Percentiles rank a stretch among this genome's conserved stretches.
Evolutionary conservation across 306 rosid species (phyloP).

Genomic region (Urtica urens): DNA sequence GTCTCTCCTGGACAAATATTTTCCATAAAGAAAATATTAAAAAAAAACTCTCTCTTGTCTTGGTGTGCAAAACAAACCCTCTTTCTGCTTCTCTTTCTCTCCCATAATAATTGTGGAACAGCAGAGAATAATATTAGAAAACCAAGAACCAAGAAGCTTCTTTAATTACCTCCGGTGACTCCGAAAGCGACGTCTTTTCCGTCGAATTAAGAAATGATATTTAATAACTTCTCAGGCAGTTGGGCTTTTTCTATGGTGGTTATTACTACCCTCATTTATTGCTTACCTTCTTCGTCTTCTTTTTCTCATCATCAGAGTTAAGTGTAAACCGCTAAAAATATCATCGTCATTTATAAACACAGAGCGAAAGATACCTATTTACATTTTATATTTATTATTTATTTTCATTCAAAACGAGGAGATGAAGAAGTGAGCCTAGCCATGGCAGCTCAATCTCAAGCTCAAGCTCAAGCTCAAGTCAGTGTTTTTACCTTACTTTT

Average conservation of each 20-base stretch:
- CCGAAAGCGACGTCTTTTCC: constrained; percentile 15
- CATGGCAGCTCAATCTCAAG: constrained; percentile 30
- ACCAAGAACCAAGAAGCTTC: too few relatives aligned
- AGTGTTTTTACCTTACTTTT: constrained; percentile 13
- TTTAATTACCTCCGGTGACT: constrained; percentile 34
- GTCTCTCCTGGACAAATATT: too few relatives aligned
- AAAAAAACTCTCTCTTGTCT: too few relatives aligned
- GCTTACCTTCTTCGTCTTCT: too few relatives aligned
- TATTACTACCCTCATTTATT: constrained; percentile 6
- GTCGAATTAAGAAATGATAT: not conserved
- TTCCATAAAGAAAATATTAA: too few relatives aligned
- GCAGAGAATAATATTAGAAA: not conserved
- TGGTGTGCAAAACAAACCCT: too few relatives aligned
- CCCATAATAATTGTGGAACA: constrained; percentile 2
- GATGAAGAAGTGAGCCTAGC: not conserved
- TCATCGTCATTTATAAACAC: too few relatives aligned
- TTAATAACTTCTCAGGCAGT: constrained; percentile 9
- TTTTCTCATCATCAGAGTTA: constrained; percentile 8
- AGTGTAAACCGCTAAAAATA: constrained; percentile 15
- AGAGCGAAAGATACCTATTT: too few relatives aligned
- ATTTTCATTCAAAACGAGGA: too few relatives aligned
- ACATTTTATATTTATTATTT: too few relatives aligned
- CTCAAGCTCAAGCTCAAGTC: not conserved
- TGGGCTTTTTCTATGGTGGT: not conserved
- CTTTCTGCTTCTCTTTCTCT: too few relatives aligned